phyloP scores from a whole-genome alignment of 768 basidiomycete species.

The Tulasnella sp. region DNA sequence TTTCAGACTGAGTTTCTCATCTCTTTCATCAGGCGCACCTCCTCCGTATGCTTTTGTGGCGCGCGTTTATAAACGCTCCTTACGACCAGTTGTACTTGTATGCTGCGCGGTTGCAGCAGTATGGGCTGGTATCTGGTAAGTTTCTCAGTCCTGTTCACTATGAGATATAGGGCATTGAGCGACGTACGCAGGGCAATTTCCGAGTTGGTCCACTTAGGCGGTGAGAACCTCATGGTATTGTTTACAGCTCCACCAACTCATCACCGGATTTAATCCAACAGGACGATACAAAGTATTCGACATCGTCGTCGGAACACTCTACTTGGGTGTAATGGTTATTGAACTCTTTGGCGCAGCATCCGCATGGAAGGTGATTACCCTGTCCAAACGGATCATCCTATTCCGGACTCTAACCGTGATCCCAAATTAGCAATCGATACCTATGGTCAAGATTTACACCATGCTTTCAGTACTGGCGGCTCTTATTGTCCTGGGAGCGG shows the following conservation, averaged over 20 bases:
- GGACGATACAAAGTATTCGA: too few relatives aligned
- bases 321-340: slow-evolving; percentile 37
- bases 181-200: slow-evolving; percentile 20
- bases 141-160: slow-evolving; percentile 18
- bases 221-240: neutral
- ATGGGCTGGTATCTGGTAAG: slow-evolving; percentile 55
- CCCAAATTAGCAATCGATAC: neutral
- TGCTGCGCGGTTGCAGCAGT: slow-evolving; percentile 35
- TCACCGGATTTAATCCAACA: slow-evolving; percentile 35
- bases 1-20: too few relatives aligned
- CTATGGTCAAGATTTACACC: slow-evolving; percentile 3
- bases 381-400: neutral
- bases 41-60: slow-evolving; percentile 49
- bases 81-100: slow-evolving; percentile 47
- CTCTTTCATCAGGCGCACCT: slow-evolving; percentile 40
- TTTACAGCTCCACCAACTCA: slow-evolving; percentile 14
- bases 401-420: neutral
- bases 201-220: neutral
- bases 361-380: slow-evolving; percentile 31
- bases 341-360: slow-evolving; percentile 44
- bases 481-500: slow-evolving; percentile 12
- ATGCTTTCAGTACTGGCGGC: slow-evolving; percentile 6
- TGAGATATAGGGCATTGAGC: neutral
- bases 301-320: slow-evolving; percentile 48
- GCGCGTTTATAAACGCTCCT: slow-evolving; percentile 40